These are phyloP conservation scores for Bondarzewia mesenterica DNA, from an alignment of 1,284 basidiomycete species.

Conservation along the genomic window DNA sequence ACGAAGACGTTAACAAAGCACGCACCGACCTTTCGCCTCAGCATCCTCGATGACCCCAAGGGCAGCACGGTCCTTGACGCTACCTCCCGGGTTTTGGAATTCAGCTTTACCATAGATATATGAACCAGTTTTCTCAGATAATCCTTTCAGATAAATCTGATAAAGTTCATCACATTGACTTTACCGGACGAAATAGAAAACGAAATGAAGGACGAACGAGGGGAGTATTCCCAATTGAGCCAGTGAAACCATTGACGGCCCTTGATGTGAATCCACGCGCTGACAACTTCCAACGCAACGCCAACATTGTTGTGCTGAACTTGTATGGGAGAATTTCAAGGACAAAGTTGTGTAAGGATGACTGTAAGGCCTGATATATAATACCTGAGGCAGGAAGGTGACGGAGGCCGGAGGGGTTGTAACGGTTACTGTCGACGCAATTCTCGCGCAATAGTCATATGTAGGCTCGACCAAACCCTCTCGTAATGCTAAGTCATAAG, in stretches of 20 bases:
- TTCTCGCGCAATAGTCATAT: no score
- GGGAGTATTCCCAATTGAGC: conserved; percentile 92
- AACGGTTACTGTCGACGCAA: no score
- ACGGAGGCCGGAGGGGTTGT: no score
- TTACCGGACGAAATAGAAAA: not conserved
- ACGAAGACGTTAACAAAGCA: conserved; percentile 11
- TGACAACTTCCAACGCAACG: not conserved
- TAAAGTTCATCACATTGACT: not conserved
- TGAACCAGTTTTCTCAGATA: conserved; percentile 88
- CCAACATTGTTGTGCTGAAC: not conserved
- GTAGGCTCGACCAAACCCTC: no score
- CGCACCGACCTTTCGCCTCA: conserved; percentile 75
- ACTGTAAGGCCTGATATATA: no score
- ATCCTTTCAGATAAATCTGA: conserved; percentile 75
- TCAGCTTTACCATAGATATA: conserved; percentile 93
- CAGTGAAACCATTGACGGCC: conserved; percentile 76
- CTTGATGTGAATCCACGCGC: conserved; percentile 44
- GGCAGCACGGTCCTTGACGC: conserved; percentile 96
- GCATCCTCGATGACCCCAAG: conserved; percentile 87
- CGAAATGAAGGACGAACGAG: conserved; percentile 58
- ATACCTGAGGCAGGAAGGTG: no score
- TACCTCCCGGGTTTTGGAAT: conserved; percentile 98
- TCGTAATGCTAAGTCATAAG: no score
- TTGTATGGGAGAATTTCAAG: not conserved
- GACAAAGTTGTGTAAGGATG: not conserved